These are phyloP conservation scores for Trichoderma koningiopsis DNA, from an alignment of 2,329 filamentous ascomycete genomes.

Conservation along the genomic window DNA sequence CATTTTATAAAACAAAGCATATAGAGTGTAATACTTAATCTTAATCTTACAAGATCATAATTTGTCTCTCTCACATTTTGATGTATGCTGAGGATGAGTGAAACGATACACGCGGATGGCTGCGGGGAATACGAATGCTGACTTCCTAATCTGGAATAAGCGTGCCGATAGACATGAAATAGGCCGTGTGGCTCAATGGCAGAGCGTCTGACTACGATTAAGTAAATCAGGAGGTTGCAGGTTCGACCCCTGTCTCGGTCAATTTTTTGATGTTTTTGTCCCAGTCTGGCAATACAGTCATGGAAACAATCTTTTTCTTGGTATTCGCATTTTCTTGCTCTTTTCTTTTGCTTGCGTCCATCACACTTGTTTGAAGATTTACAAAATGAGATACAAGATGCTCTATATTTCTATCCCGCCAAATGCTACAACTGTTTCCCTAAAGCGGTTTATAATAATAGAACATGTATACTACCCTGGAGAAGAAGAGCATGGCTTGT, in stretches of 20 bases:
- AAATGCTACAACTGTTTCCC: background rate
- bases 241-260: constrained; percentile 26
- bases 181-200: constrained; percentile 26
- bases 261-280: too few species aligned
- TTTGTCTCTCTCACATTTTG: background rate
- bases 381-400: background rate
- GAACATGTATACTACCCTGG: background rate
- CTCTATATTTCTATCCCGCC: background rate
- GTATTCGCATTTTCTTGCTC: too few species aligned
- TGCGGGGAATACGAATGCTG: background rate
- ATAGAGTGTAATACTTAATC: background rate
- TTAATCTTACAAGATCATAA: background rate
- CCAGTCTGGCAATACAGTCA: too few species aligned
- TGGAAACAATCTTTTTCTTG: too few species aligned
- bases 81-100: background rate
- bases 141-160: constrained; percentile 3
- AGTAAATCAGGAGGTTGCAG: constrained; percentile 26
- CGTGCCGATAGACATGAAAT: background rate
- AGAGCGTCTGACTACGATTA: constrained; percentile 26
- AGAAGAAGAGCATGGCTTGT: too few species aligned
- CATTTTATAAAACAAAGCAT: background rate
- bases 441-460: background rate
- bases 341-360: background rate
- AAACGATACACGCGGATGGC: background rate
- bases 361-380: background rate